These are phyloP conservation scores for Elongisporangium prolatum DNA, from an alignment of 352 stramenopile genomes.

Conservation along the genomic window DNA sequence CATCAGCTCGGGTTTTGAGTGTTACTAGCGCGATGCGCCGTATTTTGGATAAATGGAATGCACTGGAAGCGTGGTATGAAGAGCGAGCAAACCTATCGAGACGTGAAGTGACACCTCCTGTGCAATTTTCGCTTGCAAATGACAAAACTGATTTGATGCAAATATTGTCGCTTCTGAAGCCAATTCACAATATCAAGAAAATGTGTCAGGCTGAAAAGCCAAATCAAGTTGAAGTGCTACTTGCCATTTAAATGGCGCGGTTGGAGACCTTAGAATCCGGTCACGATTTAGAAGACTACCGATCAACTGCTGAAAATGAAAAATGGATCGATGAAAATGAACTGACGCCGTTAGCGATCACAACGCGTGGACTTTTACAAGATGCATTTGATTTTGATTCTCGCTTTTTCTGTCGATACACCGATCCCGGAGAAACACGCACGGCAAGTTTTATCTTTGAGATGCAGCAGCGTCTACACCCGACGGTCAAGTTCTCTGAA, in stretches of 20 bases:
- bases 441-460: background rate
- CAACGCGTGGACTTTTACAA: background rate
- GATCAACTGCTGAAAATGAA: slow-evolving; percentile 10
- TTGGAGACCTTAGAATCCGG: background rate
- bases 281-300: slow-evolving; percentile 9
- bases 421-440: too few species aligned
- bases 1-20: background rate
- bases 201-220: too few species aligned
- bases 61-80: background rate
- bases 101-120: background rate
- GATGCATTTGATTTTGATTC: too few species aligned
- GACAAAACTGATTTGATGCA: too few species aligned
- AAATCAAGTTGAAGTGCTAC: too few species aligned
- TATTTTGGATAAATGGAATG: slow-evolving; percentile 1
- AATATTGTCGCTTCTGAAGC: too few species aligned
- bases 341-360: slow-evolving; percentile 5
- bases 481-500: background rate
- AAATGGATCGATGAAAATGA: slow-evolving; percentile 10
- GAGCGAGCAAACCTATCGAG: background rate
- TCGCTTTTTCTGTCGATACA: too few species aligned
- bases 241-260: too few species aligned
- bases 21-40: background rate
- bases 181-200: too few species aligned
- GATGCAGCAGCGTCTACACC: slow-evolving; percentile 1
- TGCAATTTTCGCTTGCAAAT: too few species aligned